These are phyloP conservation scores for Fusarium nurragi DNA, from an alignment of 2,329 filamentous ascomycete genomes.

Conservation along the genomic window DNA sequence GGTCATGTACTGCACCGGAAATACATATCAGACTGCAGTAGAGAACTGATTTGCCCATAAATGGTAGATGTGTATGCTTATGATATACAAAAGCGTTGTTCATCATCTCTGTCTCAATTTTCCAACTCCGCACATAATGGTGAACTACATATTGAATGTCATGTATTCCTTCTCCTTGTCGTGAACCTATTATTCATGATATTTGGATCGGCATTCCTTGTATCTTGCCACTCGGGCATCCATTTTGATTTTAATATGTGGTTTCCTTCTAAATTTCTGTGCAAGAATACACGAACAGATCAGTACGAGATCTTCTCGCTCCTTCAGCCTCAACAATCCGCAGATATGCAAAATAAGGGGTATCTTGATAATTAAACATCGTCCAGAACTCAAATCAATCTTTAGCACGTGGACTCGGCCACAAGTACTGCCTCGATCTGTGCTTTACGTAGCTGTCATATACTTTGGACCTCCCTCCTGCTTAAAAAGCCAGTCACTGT, in stretches of 20 bases:
- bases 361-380: slow-evolving; percentile 27
- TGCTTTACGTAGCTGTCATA: slow-evolving; percentile 36
- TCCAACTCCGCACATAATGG: neutral
- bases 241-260: neutral
- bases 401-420: neutral
- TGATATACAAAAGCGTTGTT: neutral
- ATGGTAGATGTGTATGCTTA: neutral
- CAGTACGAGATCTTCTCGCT: neutral
- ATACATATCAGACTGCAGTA: slow-evolving; percentile 42
- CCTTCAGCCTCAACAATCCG: neutral
- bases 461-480: slow-evolving; percentile 51
- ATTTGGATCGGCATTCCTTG: neutral
- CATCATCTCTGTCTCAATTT: neutral
- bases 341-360: slow-evolving; percentile 24
- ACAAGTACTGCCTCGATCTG: neutral
- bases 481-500: slow-evolving; percentile 79
- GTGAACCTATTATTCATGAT: slow-evolving; percentile 6
- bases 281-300: neutral
- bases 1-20: slow-evolving; percentile 64
- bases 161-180: slow-evolving; percentile 12
- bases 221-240: neutral
- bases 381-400: slow-evolving; percentile 7
- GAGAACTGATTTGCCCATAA: slow-evolving; percentile 11
- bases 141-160: neutral
- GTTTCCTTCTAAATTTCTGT: neutral